Evolutionary conservation across 2,329 filamentous ascomycete species (phyloP), one percentile per base, ranked within the genome.

Genomic region (Aureobasidium sp.): DNA sequence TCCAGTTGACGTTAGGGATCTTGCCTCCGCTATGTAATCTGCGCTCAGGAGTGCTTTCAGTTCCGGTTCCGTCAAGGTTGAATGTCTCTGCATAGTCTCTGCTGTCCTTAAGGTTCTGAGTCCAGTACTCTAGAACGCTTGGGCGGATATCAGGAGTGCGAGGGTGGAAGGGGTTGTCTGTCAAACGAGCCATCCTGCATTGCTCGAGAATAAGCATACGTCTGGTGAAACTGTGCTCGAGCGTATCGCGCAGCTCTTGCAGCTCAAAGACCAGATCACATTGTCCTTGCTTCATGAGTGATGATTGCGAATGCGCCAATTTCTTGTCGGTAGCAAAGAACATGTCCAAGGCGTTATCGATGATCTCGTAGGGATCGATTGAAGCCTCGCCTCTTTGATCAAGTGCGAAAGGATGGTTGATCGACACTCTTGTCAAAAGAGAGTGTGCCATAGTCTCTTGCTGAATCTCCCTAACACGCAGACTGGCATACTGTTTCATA

Each of bases 231-330:
- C 71, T 73, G 36, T 59, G 61, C 8, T 69, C 66, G 12, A 75
- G 67, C 10, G 65, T 66, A 20, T 67, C 56, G 17, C 72, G 65
- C 15, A 74, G 64, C n/a, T 68, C 66, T 27, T 74, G 70, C 24
- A 75, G 63, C 29, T 75, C 73, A 44, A 74, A 69, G 44, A 75
- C 64, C 67, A 74, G 71, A 44, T 73, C 72, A 15, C 69, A 72
- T 61, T 74, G 71, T 10, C 67, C 67, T 43, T 70, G 66, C 27
- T 66, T 64, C 17, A 74, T 66, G 10, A 71, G 67, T 24, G 66
- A 65, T 3, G 67, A 66, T 53, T 72, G 69, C 26, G 66, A 67
- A n/a, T 72, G 69, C 2, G 69, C 68, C 1, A 75, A 67, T 53
- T 71, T 70, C 32, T 70, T 66, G 44, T 73, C 72, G 57, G 69